Conservation (phyloP, 2,329 filamentous ascomycete genomes). For the Rhynchosporium graminicola region DNA sequence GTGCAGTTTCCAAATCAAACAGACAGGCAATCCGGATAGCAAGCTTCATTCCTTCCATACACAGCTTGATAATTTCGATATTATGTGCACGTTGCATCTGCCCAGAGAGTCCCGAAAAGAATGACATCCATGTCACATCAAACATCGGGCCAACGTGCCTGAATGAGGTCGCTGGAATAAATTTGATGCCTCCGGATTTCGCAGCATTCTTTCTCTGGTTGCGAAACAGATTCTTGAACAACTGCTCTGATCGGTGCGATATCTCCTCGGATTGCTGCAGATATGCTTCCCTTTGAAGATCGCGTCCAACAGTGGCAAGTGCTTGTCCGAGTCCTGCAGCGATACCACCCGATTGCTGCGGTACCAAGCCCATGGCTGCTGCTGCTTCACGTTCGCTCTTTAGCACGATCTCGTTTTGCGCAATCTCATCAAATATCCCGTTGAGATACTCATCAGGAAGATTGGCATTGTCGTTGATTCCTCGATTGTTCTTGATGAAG, state of each 20-base stretch:
- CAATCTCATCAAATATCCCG: conserved; percentile 90
- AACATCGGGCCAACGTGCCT: conserved; percentile 98
- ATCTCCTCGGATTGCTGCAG: conserved; percentile 96
- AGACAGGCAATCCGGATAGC: conserved; percentile 91
- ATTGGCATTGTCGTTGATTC: conserved; percentile 95
- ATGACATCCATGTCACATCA: conserved; percentile 98
- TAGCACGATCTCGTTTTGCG: conserved; percentile 87
- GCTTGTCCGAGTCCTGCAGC: conserved; percentile 85
- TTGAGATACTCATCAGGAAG: conserved; percentile 89
- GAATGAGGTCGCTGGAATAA: conserved; percentile 90
- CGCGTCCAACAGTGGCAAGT: conserved; percentile 86
- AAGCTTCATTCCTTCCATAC: conserved; percentile 92
- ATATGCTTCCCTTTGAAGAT: conserved; percentile 89
- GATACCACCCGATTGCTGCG: conserved; percentile 65
- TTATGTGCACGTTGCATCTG: conserved; percentile 94
- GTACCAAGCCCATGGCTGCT: conserved; percentile 69
- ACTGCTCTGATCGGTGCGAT: conserved; percentile 68
- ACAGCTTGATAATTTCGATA: conserved; percentile 85
- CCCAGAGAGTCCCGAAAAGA: conserved; percentile 90
- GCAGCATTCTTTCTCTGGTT: conserved; percentile 81
- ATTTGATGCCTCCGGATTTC: conserved; percentile 66
- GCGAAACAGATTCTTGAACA: conserved; percentile 91
- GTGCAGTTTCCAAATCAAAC: conserved; percentile 89
- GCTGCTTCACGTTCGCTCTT: conserved; percentile 89
- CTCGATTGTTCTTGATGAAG: conserved; percentile 98